A percentile compares a stretch with the other conserved stretches of the same genome.
phyloP scores from a whole-genome alignment of 352 stramenopile genomes.

The Globisporangium megalacanthum region DNA sequence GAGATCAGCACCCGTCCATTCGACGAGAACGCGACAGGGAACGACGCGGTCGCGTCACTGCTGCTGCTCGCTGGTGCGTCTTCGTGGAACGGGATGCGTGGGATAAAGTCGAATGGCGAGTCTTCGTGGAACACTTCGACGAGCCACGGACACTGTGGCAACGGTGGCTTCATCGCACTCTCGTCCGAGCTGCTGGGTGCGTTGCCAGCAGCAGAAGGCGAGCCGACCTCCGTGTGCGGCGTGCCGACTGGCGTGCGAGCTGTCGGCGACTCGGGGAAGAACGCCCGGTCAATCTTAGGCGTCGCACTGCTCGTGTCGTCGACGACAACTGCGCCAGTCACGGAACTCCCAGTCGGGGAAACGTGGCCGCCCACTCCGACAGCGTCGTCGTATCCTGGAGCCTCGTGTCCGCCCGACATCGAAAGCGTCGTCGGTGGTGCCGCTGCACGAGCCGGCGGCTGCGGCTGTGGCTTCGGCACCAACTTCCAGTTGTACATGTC shows the following conservation, averaged over 20 bases:
- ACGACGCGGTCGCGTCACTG: constrained; percentile 13
- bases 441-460: not conserved
- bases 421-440: too few species aligned
- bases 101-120: constrained; percentile 77
- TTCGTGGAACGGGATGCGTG: constrained; percentile 73
- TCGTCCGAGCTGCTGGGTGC: not conserved
- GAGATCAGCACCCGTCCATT: constrained; percentile 73
- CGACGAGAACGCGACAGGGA: constrained; percentile 58
- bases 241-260: constrained; percentile 3
- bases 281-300: not conserved
- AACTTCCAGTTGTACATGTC: constrained; percentile 85
- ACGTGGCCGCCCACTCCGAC: not conserved
- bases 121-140: constrained; percentile 64
- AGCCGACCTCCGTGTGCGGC: not conserved
- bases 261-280: constrained; percentile 1
- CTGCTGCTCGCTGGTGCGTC: constrained; percentile 17
- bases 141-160: constrained; percentile 50
- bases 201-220: not conserved
- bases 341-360: not conserved
- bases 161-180: constrained; percentile 1
- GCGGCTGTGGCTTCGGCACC: constrained; percentile 36
- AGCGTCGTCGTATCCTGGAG: not conserved
- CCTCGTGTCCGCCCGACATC: not conserved
- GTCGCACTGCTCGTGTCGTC: not conserved
- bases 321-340: not conserved